phyloP scores from a whole-genome alignment of 768 basidiomycete species.

The Boletus bicolor region DNA sequence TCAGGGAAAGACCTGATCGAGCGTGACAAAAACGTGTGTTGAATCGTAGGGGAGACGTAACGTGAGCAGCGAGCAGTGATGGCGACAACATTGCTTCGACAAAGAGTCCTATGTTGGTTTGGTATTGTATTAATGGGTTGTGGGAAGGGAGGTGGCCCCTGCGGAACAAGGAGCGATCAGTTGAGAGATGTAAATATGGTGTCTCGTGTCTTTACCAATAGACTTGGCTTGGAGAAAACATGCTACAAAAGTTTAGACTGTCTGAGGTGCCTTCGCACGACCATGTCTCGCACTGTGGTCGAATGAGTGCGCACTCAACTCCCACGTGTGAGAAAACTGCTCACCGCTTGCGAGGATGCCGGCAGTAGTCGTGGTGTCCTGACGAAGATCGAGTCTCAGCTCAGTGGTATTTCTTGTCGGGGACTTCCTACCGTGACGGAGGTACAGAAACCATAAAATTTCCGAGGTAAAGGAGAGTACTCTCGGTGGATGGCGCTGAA shows the following conservation, averaged over 20 bases:
- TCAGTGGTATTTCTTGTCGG: neutral
- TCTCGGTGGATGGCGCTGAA: conserved; percentile 76
- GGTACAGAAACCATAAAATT: conserved; percentile 77
- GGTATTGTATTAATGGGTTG: conserved; percentile 1
- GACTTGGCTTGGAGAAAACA: neutral
- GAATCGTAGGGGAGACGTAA: conserved; percentile 7
- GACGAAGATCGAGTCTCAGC: conserved; percentile 1
- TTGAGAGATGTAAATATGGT: neutral
- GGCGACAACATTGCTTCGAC: conserved; percentile 16
- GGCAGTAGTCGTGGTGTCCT: conserved; percentile 70
- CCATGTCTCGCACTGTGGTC: conserved; percentile 70
- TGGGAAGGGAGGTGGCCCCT: conserved; percentile 4
- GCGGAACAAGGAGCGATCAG: conserved; percentile 1
- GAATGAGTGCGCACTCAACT: conserved; percentile 1
- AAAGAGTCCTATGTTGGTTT: conserved; percentile 5
- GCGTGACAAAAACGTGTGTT: neutral
- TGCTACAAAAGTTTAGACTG: conserved; percentile 64
- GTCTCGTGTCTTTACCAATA: conserved; percentile 7
- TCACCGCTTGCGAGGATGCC: conserved; percentile 75
- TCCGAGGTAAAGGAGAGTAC: conserved; percentile 68
- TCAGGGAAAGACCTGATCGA: neutral
- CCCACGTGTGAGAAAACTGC: conserved; percentile 19
- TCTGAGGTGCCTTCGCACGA: conserved; percentile 72
- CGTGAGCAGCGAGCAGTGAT: conserved; percentile 1
- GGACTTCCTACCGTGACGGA: conserved; percentile 57